Base-by-base conservation (phyloP, 768 basidiomycete genomes). In the Lyophyllum semitale region DNA sequence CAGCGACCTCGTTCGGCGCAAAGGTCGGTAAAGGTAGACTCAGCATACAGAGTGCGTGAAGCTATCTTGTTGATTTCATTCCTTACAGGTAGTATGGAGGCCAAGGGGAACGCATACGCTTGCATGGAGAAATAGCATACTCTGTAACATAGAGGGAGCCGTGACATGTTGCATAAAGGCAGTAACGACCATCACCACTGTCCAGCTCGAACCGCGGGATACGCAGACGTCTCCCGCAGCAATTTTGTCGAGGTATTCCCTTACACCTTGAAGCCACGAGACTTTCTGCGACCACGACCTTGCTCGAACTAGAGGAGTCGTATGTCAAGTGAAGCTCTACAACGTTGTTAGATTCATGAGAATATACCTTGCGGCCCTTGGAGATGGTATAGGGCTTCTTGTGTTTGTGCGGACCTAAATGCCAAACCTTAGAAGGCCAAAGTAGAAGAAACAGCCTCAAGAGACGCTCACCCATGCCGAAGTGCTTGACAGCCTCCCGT, bases 211-310 rank as follows among this genome's bases (percentile, higher is more conserved):
- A 63, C 65, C 66, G 48, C 61, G 49, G 51, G 62, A 59, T 60
- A 64, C 62, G 65, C 62, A 58, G 43, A 53, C 58, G 60, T 55
- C 47, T 57, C 57, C 62, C 58, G 45, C 49, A 61, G 63, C 53
- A 53, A 60, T 63, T 63, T 64, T 70, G 68, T 67, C 64, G 61
- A 53, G 45, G 52, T 23, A 29, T 51, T n/a, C 48, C 84, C 40
- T 54, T 89, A 94, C 60, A 95, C 90, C 83, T 95, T 95, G 92
- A 95, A 95, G 65, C 92, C 93, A 76, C 90, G 89, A 53, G 93
- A 95, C 85, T 93, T 92, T 91, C 96, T 87, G 84, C 96, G 92
- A 82, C 96, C 96, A 86, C 96, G 95, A 73, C 79, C 96, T 71
- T 88, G 88, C 82, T 99, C 96, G 89, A 97, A 96, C 88, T 88